Evolutionary conservation across 108 stramenopile genomes (phyloP).

Genomic region (Fistulifera pelliculosa): DNA sequence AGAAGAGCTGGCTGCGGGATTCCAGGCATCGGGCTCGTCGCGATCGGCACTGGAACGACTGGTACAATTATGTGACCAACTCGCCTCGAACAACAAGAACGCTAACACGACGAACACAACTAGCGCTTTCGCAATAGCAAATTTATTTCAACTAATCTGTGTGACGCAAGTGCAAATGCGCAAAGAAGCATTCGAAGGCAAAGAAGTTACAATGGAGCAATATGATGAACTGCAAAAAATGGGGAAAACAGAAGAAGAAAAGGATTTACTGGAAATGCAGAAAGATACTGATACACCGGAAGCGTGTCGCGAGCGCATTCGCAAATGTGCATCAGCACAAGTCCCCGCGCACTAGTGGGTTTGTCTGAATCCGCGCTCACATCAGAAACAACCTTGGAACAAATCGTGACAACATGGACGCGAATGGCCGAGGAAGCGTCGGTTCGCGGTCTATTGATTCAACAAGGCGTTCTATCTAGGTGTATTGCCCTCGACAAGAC

Average conservation of each 20-base stretch:
- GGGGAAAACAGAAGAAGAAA: conserved; percentile 81
- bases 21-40: conserved; percentile 34
- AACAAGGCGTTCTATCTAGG: conserved; percentile 86
- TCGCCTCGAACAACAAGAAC: conserved; percentile 1
- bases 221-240: conserved; percentile 88
- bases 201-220: conserved; percentile 93
- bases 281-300: conserved; percentile 50
- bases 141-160: conserved; percentile 71
- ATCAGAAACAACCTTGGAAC: conserved; percentile 71
- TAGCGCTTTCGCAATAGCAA: conserved; percentile 80
- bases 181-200: conserved; percentile 82
- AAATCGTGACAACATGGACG: conserved; percentile 53
- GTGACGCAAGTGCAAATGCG: conserved; percentile 80
- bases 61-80: conserved; percentile 54
- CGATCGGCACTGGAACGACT: conserved; percentile 52
- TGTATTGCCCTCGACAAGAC: conserved; percentile 65
- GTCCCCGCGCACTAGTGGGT: conserved; percentile 81
- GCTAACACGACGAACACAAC: conserved; percentile 44
- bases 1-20: conserved; percentile 86
- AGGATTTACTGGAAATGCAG: conserved; percentile 44
- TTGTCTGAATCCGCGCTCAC: conserved; percentile 57
- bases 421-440: conserved; percentile 81
- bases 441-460: conserved; percentile 84
- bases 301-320: conserved; percentile 55
- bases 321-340: conserved; percentile 66